A percentile compares a stretch with the other conserved stretches of the same genome.
Conservation (phyloP, 1,284 basidiomycete genomes). For the Cutaneotrichosporon sp. region DNA sequence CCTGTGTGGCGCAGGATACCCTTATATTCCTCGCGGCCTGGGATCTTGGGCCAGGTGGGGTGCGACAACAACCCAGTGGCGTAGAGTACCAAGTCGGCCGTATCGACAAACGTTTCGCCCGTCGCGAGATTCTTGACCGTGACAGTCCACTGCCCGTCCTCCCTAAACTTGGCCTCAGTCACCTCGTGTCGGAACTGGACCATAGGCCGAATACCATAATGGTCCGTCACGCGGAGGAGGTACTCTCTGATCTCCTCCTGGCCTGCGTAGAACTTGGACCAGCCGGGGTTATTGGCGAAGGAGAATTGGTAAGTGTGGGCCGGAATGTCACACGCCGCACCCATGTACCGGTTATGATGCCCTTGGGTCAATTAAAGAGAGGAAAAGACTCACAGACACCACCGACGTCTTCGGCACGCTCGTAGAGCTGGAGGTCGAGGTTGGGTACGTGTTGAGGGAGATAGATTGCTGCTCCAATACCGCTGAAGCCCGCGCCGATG, state of each 20-base stretch:
- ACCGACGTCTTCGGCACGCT: conserved; percentile 19
- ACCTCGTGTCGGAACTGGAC: conserved; percentile 36
- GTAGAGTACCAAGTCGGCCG: conserved; percentile 38
- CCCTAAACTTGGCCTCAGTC: conserved; percentile 30
- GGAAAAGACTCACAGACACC: conserved; percentile 17
- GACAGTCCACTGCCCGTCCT: conserved; percentile 33
- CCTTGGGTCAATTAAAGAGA: conserved; percentile 1
- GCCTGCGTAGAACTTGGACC: conserved; percentile 35
- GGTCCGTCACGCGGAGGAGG: conserved; percentile 25
- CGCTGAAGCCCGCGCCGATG: conserved; percentile 23
- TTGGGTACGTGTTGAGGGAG: conserved; percentile 14
- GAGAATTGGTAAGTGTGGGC: conserved; percentile 35
- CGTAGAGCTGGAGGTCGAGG: conserved; percentile 19
- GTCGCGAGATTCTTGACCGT: conserved; percentile 16
- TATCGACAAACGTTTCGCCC: conserved; percentile 23
- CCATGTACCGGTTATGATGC: conserved; percentile 40
- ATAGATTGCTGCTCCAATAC: conserved; percentile 20
- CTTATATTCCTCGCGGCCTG: conserved; percentile 32
- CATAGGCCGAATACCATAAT: conserved; percentile 29
- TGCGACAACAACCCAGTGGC: conserved; percentile 30
- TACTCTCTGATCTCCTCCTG: conserved; percentile 39
- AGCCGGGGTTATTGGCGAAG: conserved; percentile 29
- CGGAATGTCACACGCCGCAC: conserved; percentile 36
- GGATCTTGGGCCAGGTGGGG: conserved; percentile 41
- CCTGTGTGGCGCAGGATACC: conserved; percentile 34